These are phyloP conservation scores for Tylopilus sp. DNA, from an alignment of 768 basidiomycete genomes.

Conservation along the genomic window DNA sequence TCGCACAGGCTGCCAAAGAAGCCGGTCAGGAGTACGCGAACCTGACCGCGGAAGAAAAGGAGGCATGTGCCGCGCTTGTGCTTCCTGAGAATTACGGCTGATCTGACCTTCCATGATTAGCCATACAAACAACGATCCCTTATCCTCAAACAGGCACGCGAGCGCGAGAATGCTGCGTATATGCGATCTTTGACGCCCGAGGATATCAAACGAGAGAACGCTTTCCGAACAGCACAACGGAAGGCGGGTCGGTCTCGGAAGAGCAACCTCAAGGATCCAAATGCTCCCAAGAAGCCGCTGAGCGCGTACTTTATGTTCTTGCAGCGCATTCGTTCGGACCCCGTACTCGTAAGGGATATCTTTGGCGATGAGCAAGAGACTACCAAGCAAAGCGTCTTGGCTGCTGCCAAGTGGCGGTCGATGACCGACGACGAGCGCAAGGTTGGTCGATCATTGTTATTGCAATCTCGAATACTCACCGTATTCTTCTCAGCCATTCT, in stretches of 20 bases:
- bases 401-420: conserved; percentile 89
- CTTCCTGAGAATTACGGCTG: conserved; percentile 24
- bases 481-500: conserved; percentile 63
- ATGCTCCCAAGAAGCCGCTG: conserved; percentile 94
- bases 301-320: conserved; percentile 95
- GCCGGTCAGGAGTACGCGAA: conserved; percentile 87
- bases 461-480: conserved; percentile 13
- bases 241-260: conserved; percentile 90
- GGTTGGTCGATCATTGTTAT: conserved; percentile 44
- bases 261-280: conserved; percentile 95
- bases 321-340: conserved; percentile 82
- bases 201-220: conserved; percentile 93
- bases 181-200: conserved; percentile 88
- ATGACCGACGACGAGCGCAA: conserved; percentile 93
- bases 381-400: conserved; percentile 90
- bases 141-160: conserved; percentile 79
- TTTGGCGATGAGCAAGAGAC: conserved; percentile 92
- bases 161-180: conserved; percentile 78
- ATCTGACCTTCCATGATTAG: conserved; percentile 39
- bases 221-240: conserved; percentile 85
- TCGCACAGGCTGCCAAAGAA: conserved; percentile 93
- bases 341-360: conserved; percentile 68
- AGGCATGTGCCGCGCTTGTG: conserved; percentile 46
- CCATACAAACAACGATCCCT: conserved; percentile 84
- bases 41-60: conserved; percentile 76